Evolutionary conservation across 148 eudicot species (phyloP), one percentile per base, ranked within the genome.

Genomic region (Chenopodium album): DNA sequence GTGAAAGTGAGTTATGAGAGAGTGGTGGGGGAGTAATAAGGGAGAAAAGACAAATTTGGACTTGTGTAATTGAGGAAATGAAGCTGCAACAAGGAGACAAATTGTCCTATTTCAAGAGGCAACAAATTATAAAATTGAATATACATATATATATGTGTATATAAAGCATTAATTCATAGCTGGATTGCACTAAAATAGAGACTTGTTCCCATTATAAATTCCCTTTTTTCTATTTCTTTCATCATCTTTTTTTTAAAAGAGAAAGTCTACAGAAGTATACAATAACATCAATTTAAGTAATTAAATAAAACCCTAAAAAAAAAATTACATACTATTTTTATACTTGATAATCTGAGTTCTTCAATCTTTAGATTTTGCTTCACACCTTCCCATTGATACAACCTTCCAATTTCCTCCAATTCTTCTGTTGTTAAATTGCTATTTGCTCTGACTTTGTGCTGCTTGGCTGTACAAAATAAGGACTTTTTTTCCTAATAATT

Each of bases 381-480:
- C 87, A 81, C 87, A n/a, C 87, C 84, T 85, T 81, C 83, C 81
- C 80, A 76, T 84, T 71, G 78, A 76, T 41, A 70, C 83, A 84
- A 81, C 76, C 76, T 78, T 76, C 78, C 37, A 78, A 78, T 56
- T 48, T 37, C 17, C 78, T 80, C 47, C 69, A 71, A 77, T 78
- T 48, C 54, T 48, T 80, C 28, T 48, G 74, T 72, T 17, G 71
- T 75, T 72, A 71, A 26, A 74, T 72, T 19, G 71, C 76, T 76
- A 82, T 78, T 82, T 64, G 47, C 13, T 64, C 71, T 59, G 50
- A 26, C 44, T 54, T 74, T 75, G 81, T 81, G 73, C 80, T 84
- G 71, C 82, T 64, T 73, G 66, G 76, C 83, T 84, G 86, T 84
- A 84, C 86, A 84, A 34, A 65, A 65, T 34, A 78, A 10, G 76